A percentile compares a stretch with the other conserved stretches of the same genome.
Conservation (phyloP, 768 basidiomycete species). For the Termitomyces bulborhizus region DNA sequence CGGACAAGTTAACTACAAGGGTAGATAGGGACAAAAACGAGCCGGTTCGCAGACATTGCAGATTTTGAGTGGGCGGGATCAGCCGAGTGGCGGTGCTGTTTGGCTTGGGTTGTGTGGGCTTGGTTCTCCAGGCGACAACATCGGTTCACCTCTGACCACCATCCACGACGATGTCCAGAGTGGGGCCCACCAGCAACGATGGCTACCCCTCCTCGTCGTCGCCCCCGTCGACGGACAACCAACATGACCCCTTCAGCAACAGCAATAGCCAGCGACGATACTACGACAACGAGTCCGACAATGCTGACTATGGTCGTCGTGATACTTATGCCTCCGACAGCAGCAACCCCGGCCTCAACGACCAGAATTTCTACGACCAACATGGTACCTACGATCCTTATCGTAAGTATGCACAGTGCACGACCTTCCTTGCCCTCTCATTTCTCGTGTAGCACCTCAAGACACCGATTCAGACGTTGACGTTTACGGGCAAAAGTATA, state of each 20-base stretch:
- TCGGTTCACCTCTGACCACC: constrained; percentile 16
- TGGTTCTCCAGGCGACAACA: constrained; percentile 15
- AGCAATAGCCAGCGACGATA: constrained; percentile 41
- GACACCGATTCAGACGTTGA: constrained; percentile 84
- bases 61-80: background rate
- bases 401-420: constrained; percentile 29
- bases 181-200: constrained; percentile 52
- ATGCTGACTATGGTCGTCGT: constrained; percentile 56
- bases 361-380: constrained; percentile 62
- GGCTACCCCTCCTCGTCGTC: constrained; percentile 61
- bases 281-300: constrained; percentile 75
- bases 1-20: background rate
- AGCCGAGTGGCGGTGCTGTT: constrained; percentile 14
- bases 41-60: background rate
- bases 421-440: constrained; percentile 7
- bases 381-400: constrained; percentile 58
- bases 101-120: constrained; percentile 7
- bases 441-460: constrained; percentile 48
- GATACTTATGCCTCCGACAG: constrained; percentile 69
- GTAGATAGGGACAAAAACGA: background rate
- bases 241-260: constrained; percentile 60
- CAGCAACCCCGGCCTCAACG: constrained; percentile 57
- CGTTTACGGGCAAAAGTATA: constrained; percentile 62
- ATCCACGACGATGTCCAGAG: constrained; percentile 46
- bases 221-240: constrained; percentile 48